Evolutionary conservation across 1,284 basidiomycete genomes (phyloP).

Genomic region (Puccinia horiana): DNA sequence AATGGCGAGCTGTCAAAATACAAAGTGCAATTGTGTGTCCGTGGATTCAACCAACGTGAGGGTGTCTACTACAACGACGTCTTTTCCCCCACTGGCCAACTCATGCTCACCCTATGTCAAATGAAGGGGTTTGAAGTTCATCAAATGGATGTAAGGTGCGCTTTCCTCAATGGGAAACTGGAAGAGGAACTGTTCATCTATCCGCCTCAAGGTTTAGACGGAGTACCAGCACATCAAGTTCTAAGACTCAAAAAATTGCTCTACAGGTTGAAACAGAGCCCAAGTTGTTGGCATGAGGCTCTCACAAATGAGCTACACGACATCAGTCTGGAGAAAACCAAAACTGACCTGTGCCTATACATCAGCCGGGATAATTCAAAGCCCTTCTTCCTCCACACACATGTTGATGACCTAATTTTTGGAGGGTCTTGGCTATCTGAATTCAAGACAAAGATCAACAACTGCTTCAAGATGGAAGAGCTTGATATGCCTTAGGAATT

Average conservation of each 20-base stretch:
- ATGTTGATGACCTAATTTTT: conserved; percentile 21
- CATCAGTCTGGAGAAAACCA: neutral
- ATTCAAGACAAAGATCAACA: neutral
- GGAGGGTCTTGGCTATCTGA: neutral
- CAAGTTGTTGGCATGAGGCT: neutral
- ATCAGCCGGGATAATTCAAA: neutral
- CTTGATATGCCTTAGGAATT: conserved; percentile 21
- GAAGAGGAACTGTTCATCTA: conserved; percentile 60
- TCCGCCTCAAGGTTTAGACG: conserved; percentile 51
- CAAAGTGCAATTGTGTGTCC: conserved; percentile 61
- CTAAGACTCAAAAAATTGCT: conserved; percentile 6
- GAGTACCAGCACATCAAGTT: neutral
- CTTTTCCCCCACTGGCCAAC: conserved; percentile 60
- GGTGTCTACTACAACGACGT: conserved; percentile 62
- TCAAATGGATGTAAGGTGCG: conserved; percentile 61
- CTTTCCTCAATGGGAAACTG: conserved; percentile 61
- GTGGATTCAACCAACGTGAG: conserved; percentile 61
- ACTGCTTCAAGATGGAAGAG: conserved; percentile 25
- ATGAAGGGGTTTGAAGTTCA: conserved; percentile 57
- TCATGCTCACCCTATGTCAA: conserved; percentile 60
- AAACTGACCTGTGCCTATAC: neutral
- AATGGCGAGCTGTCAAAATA: conserved; percentile 56
- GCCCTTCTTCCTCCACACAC: neutral
- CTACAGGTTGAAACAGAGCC: conserved; percentile 17
- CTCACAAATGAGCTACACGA: neutral